Evolutionary conservation across 176 grass and related monocot species (phyloP).

Genomic region (Avena insularis): DNA sequence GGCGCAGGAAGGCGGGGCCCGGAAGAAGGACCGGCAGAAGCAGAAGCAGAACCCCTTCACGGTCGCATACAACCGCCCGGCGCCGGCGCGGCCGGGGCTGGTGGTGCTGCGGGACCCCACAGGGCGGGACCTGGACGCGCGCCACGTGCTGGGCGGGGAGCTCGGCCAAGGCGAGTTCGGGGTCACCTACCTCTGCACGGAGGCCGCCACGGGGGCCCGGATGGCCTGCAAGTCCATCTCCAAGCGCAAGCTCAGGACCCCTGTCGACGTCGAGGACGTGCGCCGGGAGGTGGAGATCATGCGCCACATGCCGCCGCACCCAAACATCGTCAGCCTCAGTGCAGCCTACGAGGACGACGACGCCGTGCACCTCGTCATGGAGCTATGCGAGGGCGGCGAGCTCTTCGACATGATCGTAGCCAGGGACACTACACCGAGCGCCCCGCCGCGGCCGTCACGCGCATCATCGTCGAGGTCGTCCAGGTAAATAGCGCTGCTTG

Average conservation of each 20-base stretch:
- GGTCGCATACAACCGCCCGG: constrained; percentile 45
- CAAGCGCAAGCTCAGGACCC: constrained; percentile 70
- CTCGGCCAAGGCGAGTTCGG: constrained; percentile 81
- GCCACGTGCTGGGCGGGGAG: constrained; percentile 62
- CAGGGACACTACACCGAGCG: constrained; percentile 88
- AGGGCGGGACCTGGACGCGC: constrained; percentile 46
- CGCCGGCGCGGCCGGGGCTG: constrained; percentile 42
- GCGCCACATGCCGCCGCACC: constrained; percentile 79
- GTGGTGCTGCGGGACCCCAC: constrained; percentile 63
- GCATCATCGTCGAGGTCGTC: constrained; percentile 95
- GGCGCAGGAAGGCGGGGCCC: constrained; percentile 1
- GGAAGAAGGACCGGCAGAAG: constrained; percentile 35
- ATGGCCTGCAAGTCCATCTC: constrained; percentile 80
- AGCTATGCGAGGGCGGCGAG: constrained; percentile 97
- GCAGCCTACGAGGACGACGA: constrained; percentile 89
- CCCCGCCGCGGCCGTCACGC: constrained; percentile 75
- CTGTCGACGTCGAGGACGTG: constrained; percentile 93
- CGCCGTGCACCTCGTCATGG: constrained; percentile 97
- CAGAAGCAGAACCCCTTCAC: constrained; percentile 50
- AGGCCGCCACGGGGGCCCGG: constrained; percentile 45
- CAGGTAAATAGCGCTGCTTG: constrained; percentile 49
- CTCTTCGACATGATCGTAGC: constrained; percentile 96
- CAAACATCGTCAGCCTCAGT: constrained; percentile 84
- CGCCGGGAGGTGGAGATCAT: constrained; percentile 97
- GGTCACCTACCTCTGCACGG: constrained; percentile 68